Conservation (phyloP, 2,329 filamentous ascomycete genomes). For the Pyrenophora graminea region DNA sequence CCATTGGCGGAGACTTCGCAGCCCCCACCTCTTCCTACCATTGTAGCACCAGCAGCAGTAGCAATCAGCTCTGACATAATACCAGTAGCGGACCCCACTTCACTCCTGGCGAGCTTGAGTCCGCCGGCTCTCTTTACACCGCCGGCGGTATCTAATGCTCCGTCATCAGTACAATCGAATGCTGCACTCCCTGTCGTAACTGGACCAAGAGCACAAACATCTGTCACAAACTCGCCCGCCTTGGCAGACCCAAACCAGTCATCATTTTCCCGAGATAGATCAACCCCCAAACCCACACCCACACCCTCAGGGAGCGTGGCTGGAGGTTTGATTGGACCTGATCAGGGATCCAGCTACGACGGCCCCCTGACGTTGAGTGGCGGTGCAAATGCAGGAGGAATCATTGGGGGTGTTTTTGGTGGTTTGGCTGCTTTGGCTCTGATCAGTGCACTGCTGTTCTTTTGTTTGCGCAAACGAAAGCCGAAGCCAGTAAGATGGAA, state of each 20-base stretch:
- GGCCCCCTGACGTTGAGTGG: constrained; percentile 27
- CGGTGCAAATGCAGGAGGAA: constrained; percentile 34
- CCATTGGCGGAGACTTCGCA: constrained; percentile 15
- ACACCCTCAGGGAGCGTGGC: constrained; percentile 27
- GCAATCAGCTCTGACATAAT: constrained; percentile 40
- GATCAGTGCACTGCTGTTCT: constrained; percentile 38
- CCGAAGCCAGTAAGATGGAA: constrained; percentile 23
- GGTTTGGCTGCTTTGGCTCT: constrained; percentile 40
- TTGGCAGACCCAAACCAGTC: constrained; percentile 21
- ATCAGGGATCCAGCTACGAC: constrained; percentile 22
- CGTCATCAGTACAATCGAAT: constrained; percentile 17
- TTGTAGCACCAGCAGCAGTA: constrained; percentile 28
- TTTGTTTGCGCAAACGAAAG: constrained; percentile 41
- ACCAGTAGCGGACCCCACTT: constrained; percentile 31
- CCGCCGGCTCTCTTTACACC: constrained; percentile 12
- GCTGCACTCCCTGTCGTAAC: constrained; percentile 19
- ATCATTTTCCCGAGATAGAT: constrained; percentile 16
- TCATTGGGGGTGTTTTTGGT: constrained; percentile 43
- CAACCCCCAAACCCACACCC: too few species aligned
- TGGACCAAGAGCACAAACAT: constrained; percentile 12
- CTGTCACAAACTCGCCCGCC: constrained; percentile 16
- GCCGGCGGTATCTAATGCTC: constrained; percentile 18
- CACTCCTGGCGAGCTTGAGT: constrained; percentile 12
- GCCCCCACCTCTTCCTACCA: constrained; percentile 17
- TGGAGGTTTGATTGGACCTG: constrained; percentile 37